Percentiles rank a stretch among this genome's conserved stretches.
These are phyloP conservation scores for Wickerhamiella lipophila DNA, from an alignment of 805 yeast genomes.

Conservation along the genomic window DNA sequence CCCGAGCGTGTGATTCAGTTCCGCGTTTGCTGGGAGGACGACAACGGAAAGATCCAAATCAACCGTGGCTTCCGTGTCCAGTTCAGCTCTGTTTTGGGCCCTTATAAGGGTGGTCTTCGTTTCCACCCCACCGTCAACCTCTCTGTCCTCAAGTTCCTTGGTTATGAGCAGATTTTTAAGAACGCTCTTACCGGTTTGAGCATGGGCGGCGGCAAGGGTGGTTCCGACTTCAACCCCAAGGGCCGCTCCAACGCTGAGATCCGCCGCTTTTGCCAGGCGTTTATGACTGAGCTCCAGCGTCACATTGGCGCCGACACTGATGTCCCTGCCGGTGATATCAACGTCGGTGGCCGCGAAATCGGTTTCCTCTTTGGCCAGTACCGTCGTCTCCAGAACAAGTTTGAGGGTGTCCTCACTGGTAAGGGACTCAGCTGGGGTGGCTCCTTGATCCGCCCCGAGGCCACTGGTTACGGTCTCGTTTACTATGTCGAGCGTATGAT, in stretches of 20 bases:
- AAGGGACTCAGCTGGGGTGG: slow-evolving; percentile 99
- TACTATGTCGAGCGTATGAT: slow-evolving; percentile 97
- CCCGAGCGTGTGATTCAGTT: slow-evolving; percentile 95
- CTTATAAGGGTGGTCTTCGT: slow-evolving; percentile 98
- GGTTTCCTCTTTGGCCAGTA: slow-evolving; percentile 95
- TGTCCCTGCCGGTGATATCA: slow-evolving; percentile 99
- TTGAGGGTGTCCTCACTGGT: slow-evolving; percentile 97
- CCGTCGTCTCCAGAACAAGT: slow-evolving; percentile 79
- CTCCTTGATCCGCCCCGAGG: slow-evolving; percentile 97
- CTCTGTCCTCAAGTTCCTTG: slow-evolving; percentile 88
- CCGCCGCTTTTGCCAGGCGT: slow-evolving; percentile 90
- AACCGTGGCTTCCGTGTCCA: slow-evolving; percentile 98
- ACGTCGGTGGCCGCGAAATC: slow-evolving; percentile 93
- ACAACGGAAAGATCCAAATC: slow-evolving; percentile 78
- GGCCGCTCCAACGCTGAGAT: slow-evolving; percentile 86
- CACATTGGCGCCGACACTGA: slow-evolving; percentile 96
- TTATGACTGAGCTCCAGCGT: slow-evolving; percentile 90
- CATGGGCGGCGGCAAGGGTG: slow-evolving; percentile 99
- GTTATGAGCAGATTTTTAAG: slow-evolving; percentile 97
- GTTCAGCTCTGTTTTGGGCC: slow-evolving; percentile 96
- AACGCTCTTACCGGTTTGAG: slow-evolving; percentile 92
- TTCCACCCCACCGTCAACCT: slow-evolving; percentile 95
- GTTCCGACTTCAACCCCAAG: slow-evolving; percentile 95
- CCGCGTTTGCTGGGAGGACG: slow-evolving; percentile 98
- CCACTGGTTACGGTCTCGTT: slow-evolving; percentile 95